These are phyloP conservation scores for Alternaria sp. DNA, from an alignment of 2,329 filamentous ascomycete genomes.

Conservation along the genomic window DNA sequence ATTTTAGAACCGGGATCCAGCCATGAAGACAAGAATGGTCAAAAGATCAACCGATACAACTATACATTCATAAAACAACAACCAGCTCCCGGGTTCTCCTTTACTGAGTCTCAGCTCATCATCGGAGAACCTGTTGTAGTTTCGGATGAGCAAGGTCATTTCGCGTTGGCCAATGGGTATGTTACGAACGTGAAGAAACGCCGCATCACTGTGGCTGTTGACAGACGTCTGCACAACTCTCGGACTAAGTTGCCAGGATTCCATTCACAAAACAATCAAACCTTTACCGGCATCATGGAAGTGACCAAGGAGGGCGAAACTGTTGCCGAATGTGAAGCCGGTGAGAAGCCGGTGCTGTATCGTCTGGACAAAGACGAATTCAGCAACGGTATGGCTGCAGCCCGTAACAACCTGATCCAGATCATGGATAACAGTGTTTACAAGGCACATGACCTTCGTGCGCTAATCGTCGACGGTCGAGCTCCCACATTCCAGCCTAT, in stretches of 20 bases:
- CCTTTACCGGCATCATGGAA: conserved; percentile 92
- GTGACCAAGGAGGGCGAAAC: conserved; percentile 65
- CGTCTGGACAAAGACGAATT: conserved; percentile 98
- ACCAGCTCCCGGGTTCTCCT: conserved; percentile 72
- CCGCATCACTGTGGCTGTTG: conserved; percentile 86
- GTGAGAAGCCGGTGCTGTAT: conserved; percentile 70
- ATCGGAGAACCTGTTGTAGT: conserved; percentile 94
- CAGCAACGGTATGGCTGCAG: conserved; percentile 94
- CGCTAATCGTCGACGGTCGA: conserved; percentile 79
- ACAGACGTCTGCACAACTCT: conserved; percentile 86
- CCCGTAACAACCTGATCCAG: conserved; percentile 91
- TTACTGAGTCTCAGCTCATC: conserved; percentile 86
- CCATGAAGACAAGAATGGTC: conserved; percentile 71
- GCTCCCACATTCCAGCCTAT: conserved; percentile 75
- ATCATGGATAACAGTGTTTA: conserved; percentile 84
- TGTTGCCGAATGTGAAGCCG: conserved; percentile 48
- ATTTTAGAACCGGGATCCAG: conserved; percentile 81
- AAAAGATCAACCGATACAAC: conserved; percentile 89
- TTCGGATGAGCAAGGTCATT: conserved; percentile 93
- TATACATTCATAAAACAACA: conserved; percentile 84
- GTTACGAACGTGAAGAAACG: conserved; percentile 78
- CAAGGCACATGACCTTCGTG: conserved; percentile 75
- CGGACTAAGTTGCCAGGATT: conserved; percentile 79
- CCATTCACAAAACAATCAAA: conserved; percentile 77
- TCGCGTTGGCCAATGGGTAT: conserved; percentile 91